Evolutionary conservation across 345 rosid genomes (phyloP), one percentile per base, ranked within the genome.

Genomic region (Bretschneidera sinensis): DNA sequence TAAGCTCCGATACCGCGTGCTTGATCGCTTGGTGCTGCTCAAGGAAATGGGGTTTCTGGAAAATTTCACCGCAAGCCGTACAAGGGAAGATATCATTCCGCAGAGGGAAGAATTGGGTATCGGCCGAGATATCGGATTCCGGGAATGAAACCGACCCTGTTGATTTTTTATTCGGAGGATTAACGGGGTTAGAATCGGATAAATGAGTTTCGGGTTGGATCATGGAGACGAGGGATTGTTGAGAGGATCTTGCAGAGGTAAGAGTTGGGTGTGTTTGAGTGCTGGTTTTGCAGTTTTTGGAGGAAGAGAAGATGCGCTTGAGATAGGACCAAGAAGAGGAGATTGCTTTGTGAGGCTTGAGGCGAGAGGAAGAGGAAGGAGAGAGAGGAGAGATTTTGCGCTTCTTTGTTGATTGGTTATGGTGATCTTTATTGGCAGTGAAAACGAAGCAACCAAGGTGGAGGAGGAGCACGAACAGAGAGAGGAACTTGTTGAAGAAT

Each of bases 1-100:
- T 48, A 7, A 90, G 91, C 76, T 85, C 95, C 21, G 95, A 76
- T 0, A 94, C 89, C 23, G 87, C 96, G 57, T 90, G 97, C 61
- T 81, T 86, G 67, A 79, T 53, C 20, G 87, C 70, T 60, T 70
- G 81, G 65, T 94, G 99, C 3, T 83, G 91, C 50, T 90, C 99
- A 2, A 90, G 96, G 31, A 83, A 74, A 43, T 76, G 79, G 2
- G 72, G 60, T 33, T 61, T 82, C 8, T 62, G 83, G 62, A 94
- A 85, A 21, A 88, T 75, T 81, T 94, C 99, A 1, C 96, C 99
- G 20, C 97, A 90, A 45, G 80, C 63, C 0, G 86, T 75, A 74
- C 97, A 94, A 0, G 95, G 83, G 66, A 81, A 86, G 67, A 92
- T 85, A 56, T 89, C 90, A 56, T 77, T 81, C 2, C 92, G 74